A percentile compares a stretch with the other conserved stretches of the same genome.
phyloP scores from a whole-genome alignment of 306 rosid genomes.

The Styphnolobium japonicum region DNA sequence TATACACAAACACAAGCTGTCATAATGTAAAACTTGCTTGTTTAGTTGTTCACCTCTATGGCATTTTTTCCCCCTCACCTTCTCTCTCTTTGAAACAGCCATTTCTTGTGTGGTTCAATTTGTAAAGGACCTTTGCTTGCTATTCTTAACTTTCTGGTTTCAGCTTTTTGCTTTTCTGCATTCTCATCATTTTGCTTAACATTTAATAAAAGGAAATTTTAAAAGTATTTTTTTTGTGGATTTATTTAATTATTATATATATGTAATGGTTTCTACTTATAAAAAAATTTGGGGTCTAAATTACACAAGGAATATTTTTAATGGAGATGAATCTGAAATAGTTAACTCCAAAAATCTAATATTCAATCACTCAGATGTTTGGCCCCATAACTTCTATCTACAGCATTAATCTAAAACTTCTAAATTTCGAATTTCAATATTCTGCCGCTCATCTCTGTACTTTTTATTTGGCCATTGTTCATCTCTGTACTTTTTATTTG shows the following conservation, averaged over 20 bases:
- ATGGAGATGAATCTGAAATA: background rate
- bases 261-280: background rate
- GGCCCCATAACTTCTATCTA: background rate
- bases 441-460: too few relatives aligned
- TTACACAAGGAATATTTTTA: too few relatives aligned
- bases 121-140: slow-evolving; percentile 37
- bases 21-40: background rate
- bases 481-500: too few relatives aligned
- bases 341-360: background rate
- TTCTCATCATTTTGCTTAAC: slow-evolving; percentile 37
- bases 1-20: slow-evolving; percentile 13
- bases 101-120: slow-evolving; percentile 25
- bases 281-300: too few relatives aligned
- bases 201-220: slow-evolving; percentile 3
- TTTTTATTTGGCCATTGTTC: too few relatives aligned
- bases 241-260: background rate
- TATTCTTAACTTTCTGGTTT: slow-evolving; percentile 27
- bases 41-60: background rate
- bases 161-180: slow-evolving; percentile 30
- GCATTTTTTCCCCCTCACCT: background rate
- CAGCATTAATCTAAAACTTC: too few relatives aligned
- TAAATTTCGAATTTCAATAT: too few relatives aligned
- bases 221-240: background rate
- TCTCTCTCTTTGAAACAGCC: background rate
- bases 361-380: background rate